phyloP scores from a whole-genome alignment of 2,329 filamentous ascomycete genomes.

The Botryotinia narcissicola region DNA sequence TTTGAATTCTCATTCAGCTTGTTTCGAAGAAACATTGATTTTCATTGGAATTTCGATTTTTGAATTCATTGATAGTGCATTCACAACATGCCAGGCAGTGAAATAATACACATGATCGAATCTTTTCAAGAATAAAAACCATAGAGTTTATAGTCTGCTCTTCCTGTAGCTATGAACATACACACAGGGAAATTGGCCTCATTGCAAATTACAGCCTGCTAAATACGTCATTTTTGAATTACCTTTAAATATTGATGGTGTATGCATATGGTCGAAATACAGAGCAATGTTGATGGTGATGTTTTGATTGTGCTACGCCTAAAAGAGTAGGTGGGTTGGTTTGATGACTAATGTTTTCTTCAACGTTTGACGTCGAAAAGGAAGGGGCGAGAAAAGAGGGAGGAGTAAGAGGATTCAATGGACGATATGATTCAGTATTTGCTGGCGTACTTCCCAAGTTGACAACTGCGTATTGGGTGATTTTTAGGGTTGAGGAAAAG shows the following conservation, averaged over 20 bases:
- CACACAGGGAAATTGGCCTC: no score
- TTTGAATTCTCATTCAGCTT: not conserved
- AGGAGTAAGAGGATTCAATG: no score
- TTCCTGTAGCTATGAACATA: not conserved
- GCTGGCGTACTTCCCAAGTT: not conserved
- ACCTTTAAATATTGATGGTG: not conserved
- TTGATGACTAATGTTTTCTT: not conserved
- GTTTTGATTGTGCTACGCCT: not conserved
- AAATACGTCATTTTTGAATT: no score
- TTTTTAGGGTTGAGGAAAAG: not conserved
- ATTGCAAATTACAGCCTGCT: no score
- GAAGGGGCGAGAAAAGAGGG: not conserved
- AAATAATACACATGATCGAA: not conserved
- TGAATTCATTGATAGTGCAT: not conserved
- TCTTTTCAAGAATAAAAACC: not conserved
- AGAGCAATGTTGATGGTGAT: not conserved
- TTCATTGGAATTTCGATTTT: not conserved
- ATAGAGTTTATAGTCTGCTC: not conserved
- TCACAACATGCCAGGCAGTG: not conserved
- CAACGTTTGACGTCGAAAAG: not conserved
- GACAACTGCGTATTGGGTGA: not conserved
- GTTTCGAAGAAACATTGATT: not conserved
- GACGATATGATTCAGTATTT: no score
- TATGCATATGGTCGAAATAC: not conserved
- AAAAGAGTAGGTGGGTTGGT: not conserved